Evolutionary conservation across 164 flowering plant species (phyloP), one percentile per base, ranked within the genome.

Genomic region (Stephania japonica): DNA sequence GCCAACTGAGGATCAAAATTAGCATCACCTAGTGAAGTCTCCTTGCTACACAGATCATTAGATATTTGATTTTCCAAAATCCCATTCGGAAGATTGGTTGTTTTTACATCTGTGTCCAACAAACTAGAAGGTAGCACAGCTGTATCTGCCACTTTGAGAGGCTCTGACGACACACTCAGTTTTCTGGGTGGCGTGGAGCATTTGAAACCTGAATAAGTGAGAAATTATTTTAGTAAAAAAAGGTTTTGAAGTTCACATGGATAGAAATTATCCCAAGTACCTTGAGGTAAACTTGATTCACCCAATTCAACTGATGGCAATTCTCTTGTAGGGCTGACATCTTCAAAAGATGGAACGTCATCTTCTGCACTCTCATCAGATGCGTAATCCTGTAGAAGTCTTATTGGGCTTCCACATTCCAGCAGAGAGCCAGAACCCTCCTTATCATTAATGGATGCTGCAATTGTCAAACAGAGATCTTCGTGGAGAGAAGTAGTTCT

Each of bases 351-450:
- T 11, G 78, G 69, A 42, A 78, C 84, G 27, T 76, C 78, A 68
- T 79, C 82, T 42, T 84, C 92, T 41, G 77, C 74, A 79, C 80
- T 78, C 70, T 85, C 89, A 80, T 89, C 92, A 70, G 94, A 89
- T 50, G 91, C 85, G 85, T 90, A 90, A 70, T 76, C 84, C 78
- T 86, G 86, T 26, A 88, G 21, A 65, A 87, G 90, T 80, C 79
- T 86, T 69, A 91, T 80, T 14, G 94, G 86, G 75, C 86, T 86
- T 66, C 82, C 79, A 69, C 64, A 77, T 79, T 72, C 70, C 21
- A 72, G 47, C 53, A 38, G 61, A 75, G 78, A 64, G 43, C 75
- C 49, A 63, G 78, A 68, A 80, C 41, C 26, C 47, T 81, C 76
- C 71, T 75, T 76, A 77, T 49, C 14, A 68, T 47, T 13, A 16